phyloP scores from a whole-genome alignment of 371 early-diverging fungal genomes.

The Mucor ambiguus region DNA sequence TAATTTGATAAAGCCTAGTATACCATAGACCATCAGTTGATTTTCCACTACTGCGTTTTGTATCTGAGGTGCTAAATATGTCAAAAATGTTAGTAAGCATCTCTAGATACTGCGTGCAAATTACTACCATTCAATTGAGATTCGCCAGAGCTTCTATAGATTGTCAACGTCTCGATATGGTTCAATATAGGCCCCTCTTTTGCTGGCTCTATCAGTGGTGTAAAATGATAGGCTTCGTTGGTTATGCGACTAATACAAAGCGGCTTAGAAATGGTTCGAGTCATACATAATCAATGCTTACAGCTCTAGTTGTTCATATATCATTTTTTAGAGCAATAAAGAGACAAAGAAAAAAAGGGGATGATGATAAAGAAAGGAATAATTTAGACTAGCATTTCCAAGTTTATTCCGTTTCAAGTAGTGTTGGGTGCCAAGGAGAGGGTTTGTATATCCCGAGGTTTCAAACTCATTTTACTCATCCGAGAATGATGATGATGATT shows the following conservation, averaged over 20 bases:
- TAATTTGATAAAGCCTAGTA: slow-evolving; percentile 76
- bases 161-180: slow-evolving; percentile 28
- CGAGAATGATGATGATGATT: neutral
- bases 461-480: neutral
- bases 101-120: neutral
- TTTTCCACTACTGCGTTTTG: slow-evolving; percentile 18
- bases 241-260: slow-evolving; percentile 31
- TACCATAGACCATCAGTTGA: slow-evolving; percentile 53
- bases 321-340: neutral
- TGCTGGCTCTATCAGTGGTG: slow-evolving; percentile 44
- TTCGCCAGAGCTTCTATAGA: slow-evolving; percentile 38
- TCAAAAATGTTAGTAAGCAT: neutral
- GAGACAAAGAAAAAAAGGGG: neutral
- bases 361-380: neutral
- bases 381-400: neutral
- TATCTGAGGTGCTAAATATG: slow-evolving; percentile 27
- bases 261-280: neutral
- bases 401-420: neutral
- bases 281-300: neutral
- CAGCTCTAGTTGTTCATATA: slow-evolving; percentile 13
- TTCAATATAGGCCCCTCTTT: slow-evolving; percentile 19
- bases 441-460: neutral
- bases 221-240: slow-evolving; percentile 36
- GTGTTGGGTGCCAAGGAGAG: neutral
- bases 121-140: slow-evolving; percentile 42